Conservation (phyloP, 441 rosid species). For the Gossypium schwendimanii region DNA sequence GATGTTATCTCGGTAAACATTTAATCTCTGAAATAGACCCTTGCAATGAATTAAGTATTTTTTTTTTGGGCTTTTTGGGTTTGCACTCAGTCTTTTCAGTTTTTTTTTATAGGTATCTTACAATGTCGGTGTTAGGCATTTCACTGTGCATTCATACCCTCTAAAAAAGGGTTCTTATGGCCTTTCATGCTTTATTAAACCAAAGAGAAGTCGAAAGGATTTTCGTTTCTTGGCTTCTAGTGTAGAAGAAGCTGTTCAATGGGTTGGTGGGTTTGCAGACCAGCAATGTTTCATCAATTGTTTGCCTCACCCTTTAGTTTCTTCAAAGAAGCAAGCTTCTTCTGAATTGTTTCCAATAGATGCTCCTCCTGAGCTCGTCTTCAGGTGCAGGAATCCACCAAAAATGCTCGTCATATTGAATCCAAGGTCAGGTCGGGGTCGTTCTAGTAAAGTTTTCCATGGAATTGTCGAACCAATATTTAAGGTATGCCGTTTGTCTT, state of each 20-base stretch:
- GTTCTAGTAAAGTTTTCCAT: constrained; percentile 88
- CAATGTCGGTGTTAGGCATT: constrained; percentile 75
- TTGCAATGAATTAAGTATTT: neutral
- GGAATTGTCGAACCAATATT: constrained; percentile 87
- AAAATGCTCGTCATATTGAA: constrained; percentile 92
- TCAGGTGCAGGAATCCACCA: constrained; percentile 86
- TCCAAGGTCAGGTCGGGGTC: constrained; percentile 97
- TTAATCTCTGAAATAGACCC: constrained; percentile 7
- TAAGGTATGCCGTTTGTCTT: constrained; percentile 45
- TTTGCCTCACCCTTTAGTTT: constrained; percentile 85
- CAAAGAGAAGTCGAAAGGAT: constrained; percentile 73
- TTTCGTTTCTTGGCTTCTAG: constrained; percentile 72
- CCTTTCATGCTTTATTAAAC: constrained; percentile 71
- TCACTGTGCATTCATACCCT: constrained; percentile 89
- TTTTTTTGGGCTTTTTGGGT: neutral
- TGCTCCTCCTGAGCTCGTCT: constrained; percentile 86
- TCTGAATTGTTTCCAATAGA: constrained; percentile 73
- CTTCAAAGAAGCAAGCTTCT: constrained; percentile 91
- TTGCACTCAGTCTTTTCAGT: neutral
- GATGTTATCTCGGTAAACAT: constrained; percentile 67
- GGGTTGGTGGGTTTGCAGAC: constrained; percentile 98
- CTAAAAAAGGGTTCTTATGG: constrained; percentile 56
- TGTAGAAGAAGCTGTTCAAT: constrained; percentile 81
- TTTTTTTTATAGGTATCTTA: constrained; percentile 65
- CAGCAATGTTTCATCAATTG: constrained; percentile 88